Conservation (phyloP, 2,329 filamentous ascomycete species). For the Neonectria magnoliae region DNA sequence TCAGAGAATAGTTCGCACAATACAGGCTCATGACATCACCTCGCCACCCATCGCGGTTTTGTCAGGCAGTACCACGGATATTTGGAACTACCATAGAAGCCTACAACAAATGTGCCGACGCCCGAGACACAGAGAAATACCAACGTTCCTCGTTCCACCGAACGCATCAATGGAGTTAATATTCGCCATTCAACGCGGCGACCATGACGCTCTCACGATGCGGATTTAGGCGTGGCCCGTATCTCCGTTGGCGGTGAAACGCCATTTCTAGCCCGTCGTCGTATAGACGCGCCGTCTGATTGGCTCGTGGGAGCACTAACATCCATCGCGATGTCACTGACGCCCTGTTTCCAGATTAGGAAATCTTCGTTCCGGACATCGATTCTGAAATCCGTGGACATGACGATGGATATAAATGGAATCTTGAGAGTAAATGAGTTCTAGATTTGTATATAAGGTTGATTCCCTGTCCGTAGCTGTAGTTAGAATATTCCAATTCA, state of each 20-base stretch:
- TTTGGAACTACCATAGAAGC: background rate
- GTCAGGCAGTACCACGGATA: background rate
- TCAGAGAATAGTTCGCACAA: background rate
- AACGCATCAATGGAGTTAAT: background rate
- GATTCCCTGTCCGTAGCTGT: background rate
- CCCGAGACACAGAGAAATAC: background rate
- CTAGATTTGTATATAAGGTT: background rate
- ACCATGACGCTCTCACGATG: slow-evolving; percentile 8
- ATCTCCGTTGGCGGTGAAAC: slow-evolving; percentile 20
- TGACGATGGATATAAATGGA: background rate
- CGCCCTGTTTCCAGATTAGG: background rate
- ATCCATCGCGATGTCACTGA: slow-evolving; percentile 8
- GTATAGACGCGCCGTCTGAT: slow-evolving; percentile 17
- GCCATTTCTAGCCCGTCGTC: slow-evolving; percentile 17
- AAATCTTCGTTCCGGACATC: slow-evolving; percentile 7
- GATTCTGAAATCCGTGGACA: slow-evolving; percentile 14
- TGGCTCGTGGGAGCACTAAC: background rate
- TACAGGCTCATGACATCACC: background rate
- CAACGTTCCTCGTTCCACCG: background rate
- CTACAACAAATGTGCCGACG: background rate
- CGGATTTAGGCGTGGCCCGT: slow-evolving; percentile 18
- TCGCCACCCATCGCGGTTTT: background rate
- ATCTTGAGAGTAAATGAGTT: background rate
- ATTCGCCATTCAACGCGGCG: background rate
- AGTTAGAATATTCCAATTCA: background rate